Evolutionary conservation across 2,329 filamentous ascomycete species (phyloP).

Genomic region (Neophaeococcomyces aloes): DNA sequence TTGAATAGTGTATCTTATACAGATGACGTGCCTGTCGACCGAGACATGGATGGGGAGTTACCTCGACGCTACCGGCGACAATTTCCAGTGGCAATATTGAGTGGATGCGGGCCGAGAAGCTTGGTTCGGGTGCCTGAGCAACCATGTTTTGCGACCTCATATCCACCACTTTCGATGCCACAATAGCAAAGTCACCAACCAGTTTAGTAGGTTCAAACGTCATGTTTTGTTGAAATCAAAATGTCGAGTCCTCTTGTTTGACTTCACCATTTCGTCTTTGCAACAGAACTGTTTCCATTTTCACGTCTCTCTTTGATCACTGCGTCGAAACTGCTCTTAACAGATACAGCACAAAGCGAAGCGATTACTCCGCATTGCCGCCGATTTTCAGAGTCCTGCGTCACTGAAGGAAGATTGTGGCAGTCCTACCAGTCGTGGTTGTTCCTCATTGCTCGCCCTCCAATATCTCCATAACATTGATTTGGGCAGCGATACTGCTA

Average conservation of each 20-base stretch:
- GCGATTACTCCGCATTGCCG: no score
- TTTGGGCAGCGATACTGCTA: conserved; percentile 2
- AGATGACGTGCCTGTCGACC: background rate
- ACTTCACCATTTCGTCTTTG: no score
- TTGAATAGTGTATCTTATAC: background rate
- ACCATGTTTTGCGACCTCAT: background rate
- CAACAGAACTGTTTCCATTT: no score
- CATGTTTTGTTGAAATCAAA: background rate
- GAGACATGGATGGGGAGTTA: background rate
- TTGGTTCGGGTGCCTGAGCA: background rate
- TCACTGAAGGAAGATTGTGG: background rate
- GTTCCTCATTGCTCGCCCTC: background rate
- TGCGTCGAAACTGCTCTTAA: no score
- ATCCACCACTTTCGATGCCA: no score
- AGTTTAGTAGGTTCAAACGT: background rate
- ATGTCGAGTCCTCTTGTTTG: no score
- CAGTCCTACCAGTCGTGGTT: conserved; percentile 2
- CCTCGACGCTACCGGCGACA: background rate
- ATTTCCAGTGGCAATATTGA: background rate
- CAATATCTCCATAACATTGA: background rate
- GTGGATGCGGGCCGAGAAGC: background rate
- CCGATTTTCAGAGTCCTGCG: no score
- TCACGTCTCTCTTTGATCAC: no score
- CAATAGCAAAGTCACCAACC: no score
- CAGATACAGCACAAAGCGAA: no score